Conservation (phyloP, 306 rosid genomes). For the Begonia masoniana region DNA sequence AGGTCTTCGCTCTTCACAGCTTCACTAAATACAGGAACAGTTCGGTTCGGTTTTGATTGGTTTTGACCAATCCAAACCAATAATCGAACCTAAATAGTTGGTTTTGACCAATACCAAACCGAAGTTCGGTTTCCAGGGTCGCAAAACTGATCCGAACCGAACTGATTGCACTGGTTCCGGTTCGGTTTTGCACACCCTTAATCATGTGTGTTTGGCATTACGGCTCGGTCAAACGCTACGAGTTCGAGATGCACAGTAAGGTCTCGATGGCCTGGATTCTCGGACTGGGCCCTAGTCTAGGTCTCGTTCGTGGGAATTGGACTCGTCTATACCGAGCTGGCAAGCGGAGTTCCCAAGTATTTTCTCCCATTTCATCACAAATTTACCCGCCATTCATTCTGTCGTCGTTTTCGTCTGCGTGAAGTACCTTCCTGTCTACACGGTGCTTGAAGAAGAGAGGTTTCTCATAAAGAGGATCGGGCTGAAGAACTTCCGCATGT, state of each 20-base stretch:
- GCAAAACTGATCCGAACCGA: no score
- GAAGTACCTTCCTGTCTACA: constrained; percentile 91
- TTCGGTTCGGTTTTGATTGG: no score
- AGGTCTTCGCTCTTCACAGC: no score
- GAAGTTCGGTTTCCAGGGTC: no score
- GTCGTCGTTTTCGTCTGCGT: constrained; percentile 87
- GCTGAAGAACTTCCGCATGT: constrained; percentile 72
- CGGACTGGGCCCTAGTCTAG: constrained; percentile 93
- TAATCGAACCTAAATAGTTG: no score
- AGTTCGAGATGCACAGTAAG: constrained; percentile 81
- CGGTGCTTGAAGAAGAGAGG: constrained; percentile 83
- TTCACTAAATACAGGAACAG: no score
- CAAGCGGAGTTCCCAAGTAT: constrained; percentile 94
- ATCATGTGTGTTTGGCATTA: constrained; percentile 96
- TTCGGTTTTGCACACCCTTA: no score
- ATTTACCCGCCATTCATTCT: constrained; percentile 90
- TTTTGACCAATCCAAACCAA: no score
- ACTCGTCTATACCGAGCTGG: constrained; percentile 89
- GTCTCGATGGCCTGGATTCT: constrained; percentile 98
- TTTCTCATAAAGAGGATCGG: constrained; percentile 87
- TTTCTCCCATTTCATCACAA: constrained; percentile 95
- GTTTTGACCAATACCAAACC: no score
- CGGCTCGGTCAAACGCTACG: constrained; percentile 66
- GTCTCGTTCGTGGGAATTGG: constrained; percentile 89
- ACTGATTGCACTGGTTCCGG: no score